Base-by-base conservation (phyloP, 495 filamentous ascomycete species). In the Thozetella sp. region DNA sequence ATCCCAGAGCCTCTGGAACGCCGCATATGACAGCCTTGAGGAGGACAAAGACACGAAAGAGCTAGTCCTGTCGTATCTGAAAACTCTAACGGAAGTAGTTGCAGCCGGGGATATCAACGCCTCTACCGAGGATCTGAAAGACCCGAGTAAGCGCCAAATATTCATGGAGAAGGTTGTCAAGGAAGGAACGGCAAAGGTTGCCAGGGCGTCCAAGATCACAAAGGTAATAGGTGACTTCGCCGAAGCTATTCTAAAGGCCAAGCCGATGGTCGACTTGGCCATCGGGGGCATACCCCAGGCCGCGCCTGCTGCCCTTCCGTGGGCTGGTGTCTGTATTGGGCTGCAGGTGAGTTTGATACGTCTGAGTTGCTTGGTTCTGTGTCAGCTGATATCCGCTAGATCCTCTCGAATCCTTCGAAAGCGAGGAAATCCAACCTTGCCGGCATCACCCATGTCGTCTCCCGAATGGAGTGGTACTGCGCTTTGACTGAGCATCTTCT, bases 401-500 rank as follows among this genome's bases (percentile, higher is more conserved):
- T 66, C 10, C 58, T 70, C 57, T 34, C 24, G 30, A 68, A 66
- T 53, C 69, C 67, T 59, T 60, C 63, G 24, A 52, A 62, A 56
- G 64, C 69, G 37, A 66, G 58, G 53, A 63, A 34, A 51, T 67
- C 69, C 46, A 72, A 72, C 59, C 67, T 61, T 45, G 59, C 56
- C 24, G 66, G 66, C 27, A 71, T 74, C 56, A 23, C 59, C n/a
- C 55, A 72, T 46, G 64, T 74, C 26, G 56, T 72, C 55, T 68
- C 67, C 34, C 61, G 68, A 46, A 74, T 74, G 66, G 63, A 73
- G 3, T 72, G 66, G 70, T 74, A 74, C 57, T 72, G 68, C 61
- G 57, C 56, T n/a, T 58, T 72, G 54, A 53, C 61, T 25, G 48
- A 67, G 40, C 62, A 60, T 50, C 60, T 74, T 46, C 50, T 64